Evolutionary conservation across 139 green algal genomes (phyloP).

Genomic region (Prasinococcaceae sp.): DNA sequence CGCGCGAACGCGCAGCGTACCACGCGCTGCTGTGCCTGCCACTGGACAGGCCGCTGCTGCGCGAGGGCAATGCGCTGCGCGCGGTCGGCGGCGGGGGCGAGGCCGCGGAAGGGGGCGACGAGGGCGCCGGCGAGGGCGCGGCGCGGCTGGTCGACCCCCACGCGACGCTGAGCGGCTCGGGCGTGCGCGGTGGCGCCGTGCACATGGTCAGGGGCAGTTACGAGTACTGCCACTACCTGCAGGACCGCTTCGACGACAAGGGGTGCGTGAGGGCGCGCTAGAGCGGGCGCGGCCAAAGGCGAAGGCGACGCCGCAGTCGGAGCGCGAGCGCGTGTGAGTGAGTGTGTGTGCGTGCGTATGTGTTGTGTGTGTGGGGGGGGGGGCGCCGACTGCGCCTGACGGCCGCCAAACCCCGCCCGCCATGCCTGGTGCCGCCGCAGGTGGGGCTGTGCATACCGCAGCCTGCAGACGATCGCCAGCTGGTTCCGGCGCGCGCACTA

Average conservation of each 20-base stretch:
- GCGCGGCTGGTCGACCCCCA: background rate
- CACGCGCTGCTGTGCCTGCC: conserved; percentile 55
- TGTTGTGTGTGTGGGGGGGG: background rate
- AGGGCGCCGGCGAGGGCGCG: background rate
- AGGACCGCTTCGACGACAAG: conserved; percentile 76
- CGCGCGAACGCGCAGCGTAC: no score
- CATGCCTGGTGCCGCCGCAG: background rate
- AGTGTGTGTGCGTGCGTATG: background rate
- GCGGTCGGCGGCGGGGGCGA: no score
- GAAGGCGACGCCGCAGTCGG: background rate
- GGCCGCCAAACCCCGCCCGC: no score
- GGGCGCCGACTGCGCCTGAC: background rate
- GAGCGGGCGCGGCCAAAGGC: background rate
- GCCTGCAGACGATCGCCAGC: conserved; percentile 80
- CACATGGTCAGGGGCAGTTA: conserved; percentile 65
- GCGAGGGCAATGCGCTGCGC: conserved; percentile 38
- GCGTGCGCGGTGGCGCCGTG: conserved; percentile 29
- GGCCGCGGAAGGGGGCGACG: background rate
- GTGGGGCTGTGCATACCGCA: conserved; percentile 96
- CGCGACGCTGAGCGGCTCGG: conserved; percentile 1
- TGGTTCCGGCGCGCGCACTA: conserved; percentile 79
- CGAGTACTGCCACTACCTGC: conserved; percentile 94
- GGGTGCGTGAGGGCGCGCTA: background rate
- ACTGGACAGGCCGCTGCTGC: conserved; percentile 49
- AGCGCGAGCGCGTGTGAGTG: background rate